A percentile compares a stretch with the other conserved stretches of the same genome.
Evolutionary conservation across 2,329 filamentous ascomycete genomes (phyloP).

Genomic region (Thelonectria blattea): DNA sequence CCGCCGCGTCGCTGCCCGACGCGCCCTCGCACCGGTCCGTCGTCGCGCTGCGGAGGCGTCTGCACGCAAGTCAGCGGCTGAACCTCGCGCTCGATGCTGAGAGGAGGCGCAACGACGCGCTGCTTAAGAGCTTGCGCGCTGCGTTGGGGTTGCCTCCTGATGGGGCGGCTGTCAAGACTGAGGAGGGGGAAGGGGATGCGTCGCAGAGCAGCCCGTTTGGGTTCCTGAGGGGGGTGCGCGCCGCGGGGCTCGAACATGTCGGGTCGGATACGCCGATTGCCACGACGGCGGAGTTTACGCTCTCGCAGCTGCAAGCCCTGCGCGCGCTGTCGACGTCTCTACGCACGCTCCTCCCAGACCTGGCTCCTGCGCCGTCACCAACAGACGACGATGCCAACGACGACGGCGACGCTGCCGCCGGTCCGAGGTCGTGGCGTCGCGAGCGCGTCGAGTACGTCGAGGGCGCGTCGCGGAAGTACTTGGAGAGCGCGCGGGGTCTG

Average conservation of each 20-base stretch:
- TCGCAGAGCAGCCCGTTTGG: slow-evolving; percentile 48
- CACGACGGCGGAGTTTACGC: slow-evolving; percentile 77
- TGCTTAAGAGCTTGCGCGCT: slow-evolving; percentile 68
- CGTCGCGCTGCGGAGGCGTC: slow-evolving; percentile 71
- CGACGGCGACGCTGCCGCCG: slow-evolving; percentile 37
- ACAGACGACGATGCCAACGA: slow-evolving; percentile 17
- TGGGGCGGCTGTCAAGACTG: slow-evolving; percentile 34
- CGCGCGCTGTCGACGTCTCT: slow-evolving; percentile 68
- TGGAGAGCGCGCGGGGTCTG: slow-evolving; percentile 73
- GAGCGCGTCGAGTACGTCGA: slow-evolving; percentile 86
- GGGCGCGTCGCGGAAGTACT: slow-evolving; percentile 74
- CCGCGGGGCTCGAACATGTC: slow-evolving; percentile 56
- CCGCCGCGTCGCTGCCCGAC: slow-evolving; percentile 24
- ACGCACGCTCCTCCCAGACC: slow-evolving; percentile 68
- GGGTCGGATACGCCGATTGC: slow-evolving; percentile 63
- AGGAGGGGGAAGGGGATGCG: slow-evolving; percentile 24
- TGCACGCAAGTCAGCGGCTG: slow-evolving; percentile 80
- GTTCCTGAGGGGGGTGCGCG: slow-evolving; percentile 63
- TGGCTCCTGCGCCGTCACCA: slow-evolving; percentile 47
- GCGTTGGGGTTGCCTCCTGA: slow-evolving; percentile 43
- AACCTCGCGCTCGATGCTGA: slow-evolving; percentile 74
- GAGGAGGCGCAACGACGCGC: slow-evolving; percentile 71
- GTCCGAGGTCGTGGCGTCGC: slow-evolving; percentile 64
- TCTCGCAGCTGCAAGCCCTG: slow-evolving; percentile 83
- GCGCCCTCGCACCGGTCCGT: slow-evolving; percentile 71